These are phyloP conservation scores for Trifolium fragiferum DNA, from an alignment of 306 rosid species.

Conservation along the genomic window DNA sequence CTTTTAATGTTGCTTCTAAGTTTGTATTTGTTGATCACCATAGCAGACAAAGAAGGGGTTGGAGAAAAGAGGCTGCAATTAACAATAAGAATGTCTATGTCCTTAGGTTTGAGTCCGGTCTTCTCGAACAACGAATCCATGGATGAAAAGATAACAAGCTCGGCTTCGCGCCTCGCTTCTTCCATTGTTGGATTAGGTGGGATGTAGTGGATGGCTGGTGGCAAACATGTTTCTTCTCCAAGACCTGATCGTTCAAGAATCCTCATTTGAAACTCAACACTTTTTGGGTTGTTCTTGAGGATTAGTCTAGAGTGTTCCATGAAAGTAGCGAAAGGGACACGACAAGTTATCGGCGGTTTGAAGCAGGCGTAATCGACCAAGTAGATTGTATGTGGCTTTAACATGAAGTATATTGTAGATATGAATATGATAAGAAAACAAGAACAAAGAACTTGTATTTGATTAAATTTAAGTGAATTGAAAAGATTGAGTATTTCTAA, in stretches of 20 bases:
- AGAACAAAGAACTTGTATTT: constrained; percentile 62
- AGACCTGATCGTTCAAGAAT: constrained; percentile 82
- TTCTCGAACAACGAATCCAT: constrained; percentile 60
- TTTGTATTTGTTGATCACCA: constrained; percentile 84
- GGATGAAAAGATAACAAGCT: constrained; percentile 77
- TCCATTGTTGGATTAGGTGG: constrained; percentile 84
- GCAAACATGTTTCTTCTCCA: constrained; percentile 77
- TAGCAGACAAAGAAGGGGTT: constrained; percentile 79
- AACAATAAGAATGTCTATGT: constrained; percentile 74
- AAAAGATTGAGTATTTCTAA: constrained; percentile 57
- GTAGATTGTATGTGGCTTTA: constrained; percentile 70
- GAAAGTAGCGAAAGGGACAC: constrained; percentile 87
- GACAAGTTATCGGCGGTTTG: constrained; percentile 81
- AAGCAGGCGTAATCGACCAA: constrained; percentile 80
- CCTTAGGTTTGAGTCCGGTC: constrained; percentile 71
- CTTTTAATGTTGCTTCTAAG: constrained; percentile 78
- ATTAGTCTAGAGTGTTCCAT: constrained; percentile 83
- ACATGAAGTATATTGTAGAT: constrained; percentile 71
- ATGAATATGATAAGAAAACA: constrained; percentile 62
- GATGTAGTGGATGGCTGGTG: constrained; percentile 74
- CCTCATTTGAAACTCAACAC: constrained; percentile 83
- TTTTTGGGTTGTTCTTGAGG: constrained; percentile 69
- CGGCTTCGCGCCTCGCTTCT: constrained; percentile 70
- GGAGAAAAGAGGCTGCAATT: constrained; percentile 88
- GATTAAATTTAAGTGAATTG: constrained; percentile 60